phyloP scores from a whole-genome alignment of 257 asterid species.

The Avicennia marina region DNA sequence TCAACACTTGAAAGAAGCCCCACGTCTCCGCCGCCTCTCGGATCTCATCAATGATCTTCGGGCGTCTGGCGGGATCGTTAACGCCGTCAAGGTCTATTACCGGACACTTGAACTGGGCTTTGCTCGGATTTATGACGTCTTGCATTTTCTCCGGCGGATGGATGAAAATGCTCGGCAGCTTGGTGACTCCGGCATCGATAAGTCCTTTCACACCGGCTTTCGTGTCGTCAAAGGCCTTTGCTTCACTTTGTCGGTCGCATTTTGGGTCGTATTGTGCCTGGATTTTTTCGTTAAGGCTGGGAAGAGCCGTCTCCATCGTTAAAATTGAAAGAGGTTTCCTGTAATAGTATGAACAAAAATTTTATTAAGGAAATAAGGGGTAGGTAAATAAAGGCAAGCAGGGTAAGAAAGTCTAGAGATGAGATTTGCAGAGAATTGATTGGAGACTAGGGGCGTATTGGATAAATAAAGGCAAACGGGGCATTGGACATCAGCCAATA shows the following conservation, averaged over 20 bases:
- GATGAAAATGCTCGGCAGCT: constrained; percentile 18
- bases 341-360: too few species aligned
- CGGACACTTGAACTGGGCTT: not conserved
- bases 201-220: constrained; percentile 27
- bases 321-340: too few species aligned
- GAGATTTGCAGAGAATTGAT: too few species aligned
- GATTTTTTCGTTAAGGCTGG: too few species aligned
- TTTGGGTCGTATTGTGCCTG: constrained; percentile 6
- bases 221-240: constrained; percentile 22
- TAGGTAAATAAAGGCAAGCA: too few species aligned
- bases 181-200: constrained; percentile 15
- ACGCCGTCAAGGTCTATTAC: constrained; percentile 7
- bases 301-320: too few species aligned
- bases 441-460: too few species aligned
- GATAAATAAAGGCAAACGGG: too few species aligned
- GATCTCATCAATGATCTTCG: not conserved
- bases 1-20: constrained; percentile 22
- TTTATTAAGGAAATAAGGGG: too few species aligned
- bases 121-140: not conserved
- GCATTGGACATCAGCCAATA: too few species aligned
- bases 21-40: constrained; percentile 9
- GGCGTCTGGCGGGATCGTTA: not conserved
- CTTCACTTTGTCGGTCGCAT: constrained; percentile 2
- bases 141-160: not conserved
- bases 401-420: too few species aligned